A percentile compares a stretch with the other conserved stretches of the same genome.
Conservation (phyloP, 1,284 basidiomycete species). For the Thelephora terrestris region DNA sequence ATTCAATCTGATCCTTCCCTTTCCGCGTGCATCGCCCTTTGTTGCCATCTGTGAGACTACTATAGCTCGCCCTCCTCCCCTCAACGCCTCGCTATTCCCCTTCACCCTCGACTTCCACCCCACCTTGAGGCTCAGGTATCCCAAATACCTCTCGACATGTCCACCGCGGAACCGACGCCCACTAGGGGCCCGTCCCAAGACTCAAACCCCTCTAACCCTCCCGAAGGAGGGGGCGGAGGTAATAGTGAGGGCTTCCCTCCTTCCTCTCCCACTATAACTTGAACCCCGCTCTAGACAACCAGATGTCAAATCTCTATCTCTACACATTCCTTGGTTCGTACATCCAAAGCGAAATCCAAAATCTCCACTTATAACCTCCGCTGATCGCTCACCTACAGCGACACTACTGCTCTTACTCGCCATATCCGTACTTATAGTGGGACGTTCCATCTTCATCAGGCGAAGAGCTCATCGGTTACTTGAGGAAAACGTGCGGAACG, state of each 20-base stretch:
- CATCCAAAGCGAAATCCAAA: not conserved
- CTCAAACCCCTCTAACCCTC: too few species aligned
- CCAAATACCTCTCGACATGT: not conserved
- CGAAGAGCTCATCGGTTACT: constrained; percentile 44
- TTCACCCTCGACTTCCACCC: constrained; percentile 3
- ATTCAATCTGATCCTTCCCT: too few species aligned
- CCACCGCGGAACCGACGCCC: too few species aligned
- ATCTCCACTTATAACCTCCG: not conserved
- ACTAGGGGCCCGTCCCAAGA: too few species aligned
- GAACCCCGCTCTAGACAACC: too few species aligned
- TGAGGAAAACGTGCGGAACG: constrained; percentile 52
- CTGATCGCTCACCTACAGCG: constrained; percentile 22
- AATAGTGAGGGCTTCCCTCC: too few species aligned
- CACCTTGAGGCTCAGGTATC: not conserved
- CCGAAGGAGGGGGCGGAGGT: too few species aligned
- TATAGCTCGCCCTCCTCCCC: too few species aligned
- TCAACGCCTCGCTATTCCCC: not conserved
- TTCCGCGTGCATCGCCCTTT: too few species aligned
- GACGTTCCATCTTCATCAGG: constrained; percentile 48
- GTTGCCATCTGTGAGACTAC: too few species aligned
- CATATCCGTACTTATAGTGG: constrained; percentile 52
- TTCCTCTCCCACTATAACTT: too few species aligned
- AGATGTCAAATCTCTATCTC: not conserved
- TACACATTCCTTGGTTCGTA: not conserved
- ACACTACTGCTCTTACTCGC: constrained; percentile 55